Base-by-base conservation (phyloP, 768 basidiomycete species). In the Hortiboletus campestris region DNA sequence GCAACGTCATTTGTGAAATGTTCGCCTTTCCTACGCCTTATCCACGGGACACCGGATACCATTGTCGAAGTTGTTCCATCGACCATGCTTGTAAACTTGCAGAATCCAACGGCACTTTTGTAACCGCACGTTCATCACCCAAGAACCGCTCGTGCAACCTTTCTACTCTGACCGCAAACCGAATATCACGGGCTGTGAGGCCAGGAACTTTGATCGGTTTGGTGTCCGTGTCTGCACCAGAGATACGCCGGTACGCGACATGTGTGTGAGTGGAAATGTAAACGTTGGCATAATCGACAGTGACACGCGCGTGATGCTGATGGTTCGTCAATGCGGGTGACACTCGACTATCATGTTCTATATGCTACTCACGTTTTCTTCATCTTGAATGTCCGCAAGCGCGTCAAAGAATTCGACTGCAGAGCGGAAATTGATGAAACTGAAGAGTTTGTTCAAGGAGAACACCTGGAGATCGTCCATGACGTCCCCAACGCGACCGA, bases 141-240 rank as follows among this genome's bases (percentile, higher is more conserved):
- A 71, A 51, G 50, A 70, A 72, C 19, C 9, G 48, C 17, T 59
- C 39, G 39, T 74, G 69, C 38, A 72, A 44, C 49, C 56, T 54
- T 58, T 84, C 80, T n/a, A 78, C 59, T 13, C 69, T 67, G 9
- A 68, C 65, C 9, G 81, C 83, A 34, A 83, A 66, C 44, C 82
- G 79, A 32, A 82, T 52, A 57, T 85, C 84, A 31, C 79, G 79
- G 6, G 69, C 62, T 1, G 83, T 83, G 42, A 84, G 74, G 13
- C 81, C 78, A 0, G 80, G 72, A 31, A 70, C 38, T 49, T 57
- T 56, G 53, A 51, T 44, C 31, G 62, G 41, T 17, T 56, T 53
- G 6, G 45, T 44, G 13, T 58, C 64, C n/a, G 44, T 29, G 22
- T 54, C 59, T 11, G 60, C 19, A 17, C 20, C 49, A 35, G 52